Base-by-base conservation (phyloP, 2,329 filamentous ascomycete genomes). In the Triangularia verruculosa region DNA sequence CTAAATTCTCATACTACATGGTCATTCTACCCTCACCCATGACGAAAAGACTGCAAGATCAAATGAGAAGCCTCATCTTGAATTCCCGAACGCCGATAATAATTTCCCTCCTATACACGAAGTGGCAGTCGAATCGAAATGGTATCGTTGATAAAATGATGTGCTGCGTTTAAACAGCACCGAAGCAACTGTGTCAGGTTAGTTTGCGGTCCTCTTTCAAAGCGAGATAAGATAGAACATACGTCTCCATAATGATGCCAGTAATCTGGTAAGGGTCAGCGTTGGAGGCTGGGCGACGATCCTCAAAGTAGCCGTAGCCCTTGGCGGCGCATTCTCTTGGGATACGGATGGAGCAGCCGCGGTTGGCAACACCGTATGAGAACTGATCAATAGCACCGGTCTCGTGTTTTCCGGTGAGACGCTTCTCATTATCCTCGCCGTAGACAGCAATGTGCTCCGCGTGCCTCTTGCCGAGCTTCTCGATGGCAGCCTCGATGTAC, bases 321-420 rank as follows among this genome's bases (percentile, higher is more conserved):
- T 93, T 89, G 74, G 87, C 88, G 61, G 88, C 91, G 74, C 86
- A 86, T 73, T 90, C 85, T 22, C 73, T 68, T 61, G 74, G 73
- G 63, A 99, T 95, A 77, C 95, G 92, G 74, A 98, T 93, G 15
- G 91, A 96, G 64, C 91, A 89, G 75, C 95, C 95, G 80, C 95
- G 93, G 89, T 98, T 95, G 78, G 95, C 95, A 66, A 98, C 89
- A 75, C 95, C 94, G 79, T 89, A 98, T 71, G 88, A 88, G 87
- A 99, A 99, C 78, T 90, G 86, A 76, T 99, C 94, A 75, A 97
- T 97, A 72, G 85, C 87, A 55, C 93, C 93, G n/a, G 95, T 99
- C 88, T 99, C 95, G 81, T 97, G 92, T 70, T 86, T 85, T 72
- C 95, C 95, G 60, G 94, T 98, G 73, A 98, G 90, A 76, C 95